These are phyloP conservation scores for Euphorbia lathyris DNA, from an alignment of 345 rosid genomes.

Conservation along the genomic window DNA sequence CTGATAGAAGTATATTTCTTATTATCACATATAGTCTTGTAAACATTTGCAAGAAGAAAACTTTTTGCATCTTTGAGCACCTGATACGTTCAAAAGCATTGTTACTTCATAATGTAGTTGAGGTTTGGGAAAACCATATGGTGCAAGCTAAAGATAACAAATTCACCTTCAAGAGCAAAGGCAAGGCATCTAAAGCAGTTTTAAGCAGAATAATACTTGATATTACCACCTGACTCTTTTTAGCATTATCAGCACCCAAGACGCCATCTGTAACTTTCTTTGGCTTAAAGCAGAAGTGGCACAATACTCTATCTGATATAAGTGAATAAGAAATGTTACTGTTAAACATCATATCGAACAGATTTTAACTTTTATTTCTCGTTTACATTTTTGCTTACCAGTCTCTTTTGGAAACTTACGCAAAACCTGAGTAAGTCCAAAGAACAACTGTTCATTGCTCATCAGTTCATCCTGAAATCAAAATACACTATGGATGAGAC, in stretches of 20 bases:
- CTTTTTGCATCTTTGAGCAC: slow-evolving; percentile 81
- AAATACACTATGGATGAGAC: slow-evolving; percentile 13
- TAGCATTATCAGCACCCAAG: slow-evolving; percentile 56
- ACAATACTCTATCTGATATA: slow-evolving; percentile 80
- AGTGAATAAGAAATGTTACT: slow-evolving; percentile 21
- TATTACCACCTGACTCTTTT: slow-evolving; percentile 78
- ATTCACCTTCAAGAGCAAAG: slow-evolving; percentile 71
- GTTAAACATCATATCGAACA: slow-evolving; percentile 19
- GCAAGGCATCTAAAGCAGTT: slow-evolving; percentile 95
- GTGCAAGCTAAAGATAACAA: slow-evolving; percentile 11
- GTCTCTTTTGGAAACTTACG: slow-evolving; percentile 96
- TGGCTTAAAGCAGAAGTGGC: slow-evolving; percentile 97
- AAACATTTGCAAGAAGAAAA: slow-evolving; percentile 76
- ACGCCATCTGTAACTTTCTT: slow-evolving; percentile 72
- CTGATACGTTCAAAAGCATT: slow-evolving; percentile 36
- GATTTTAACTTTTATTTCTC: not conserved
- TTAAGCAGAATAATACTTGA: slow-evolving; percentile 90
- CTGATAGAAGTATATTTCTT: slow-evolving; percentile 70
- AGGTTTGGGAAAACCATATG: not conserved
- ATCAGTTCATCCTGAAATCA: slow-evolving; percentile 83
- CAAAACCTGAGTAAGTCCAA: slow-evolving; percentile 91
- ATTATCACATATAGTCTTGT: slow-evolving; percentile 73
- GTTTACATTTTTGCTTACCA: slow-evolving; percentile 41
- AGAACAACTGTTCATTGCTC: slow-evolving; percentile 93
- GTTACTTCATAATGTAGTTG: slow-evolving; percentile 2